Evolutionary conservation across 805 yeast species (phyloP).

Genomic region (Hanseniaspora jakobsenii): DNA sequence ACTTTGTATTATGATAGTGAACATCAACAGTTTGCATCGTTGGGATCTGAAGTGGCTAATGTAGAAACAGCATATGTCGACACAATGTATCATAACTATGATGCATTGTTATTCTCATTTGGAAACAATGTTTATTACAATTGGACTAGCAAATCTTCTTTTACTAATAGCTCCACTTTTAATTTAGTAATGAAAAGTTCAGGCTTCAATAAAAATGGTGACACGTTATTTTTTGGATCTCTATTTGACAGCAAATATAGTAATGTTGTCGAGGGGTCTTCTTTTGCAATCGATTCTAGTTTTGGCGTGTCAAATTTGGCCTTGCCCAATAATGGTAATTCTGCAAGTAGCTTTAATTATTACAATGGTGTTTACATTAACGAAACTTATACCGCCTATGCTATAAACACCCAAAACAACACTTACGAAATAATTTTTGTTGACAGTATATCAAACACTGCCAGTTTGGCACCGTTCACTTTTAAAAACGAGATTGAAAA

Average conservation of each 20-base stretch:
- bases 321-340: constrained; percentile 11
- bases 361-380: constrained; percentile 36
- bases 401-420: constrained; percentile 42
- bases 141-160: constrained; percentile 20
- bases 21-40: constrained; percentile 15
- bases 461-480: constrained; percentile 7
- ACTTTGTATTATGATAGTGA: constrained; percentile 21
- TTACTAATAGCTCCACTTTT: constrained; percentile 22
- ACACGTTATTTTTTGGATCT: constrained; percentile 29
- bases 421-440: constrained; percentile 10
- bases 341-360: constrained; percentile 19
- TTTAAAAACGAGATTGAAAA: not conserved
- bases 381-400: constrained; percentile 40
- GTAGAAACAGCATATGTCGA: constrained; percentile 19
- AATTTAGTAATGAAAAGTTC: constrained; percentile 22
- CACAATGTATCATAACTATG: constrained; percentile 16
- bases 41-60: constrained; percentile 12
- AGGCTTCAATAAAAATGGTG: constrained; percentile 25
- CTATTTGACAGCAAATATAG: constrained; percentile 31
- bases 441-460: not conserved
- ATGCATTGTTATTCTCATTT: constrained; percentile 18
- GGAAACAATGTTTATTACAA: constrained; percentile 25
- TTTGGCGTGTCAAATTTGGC: constrained; percentile 19
- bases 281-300: constrained; percentile 19
- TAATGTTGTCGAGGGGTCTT: constrained; percentile 23